Conservation (phyloP, 1,139 yeast species). For the Schwanniomyces etchellsii region DNA sequence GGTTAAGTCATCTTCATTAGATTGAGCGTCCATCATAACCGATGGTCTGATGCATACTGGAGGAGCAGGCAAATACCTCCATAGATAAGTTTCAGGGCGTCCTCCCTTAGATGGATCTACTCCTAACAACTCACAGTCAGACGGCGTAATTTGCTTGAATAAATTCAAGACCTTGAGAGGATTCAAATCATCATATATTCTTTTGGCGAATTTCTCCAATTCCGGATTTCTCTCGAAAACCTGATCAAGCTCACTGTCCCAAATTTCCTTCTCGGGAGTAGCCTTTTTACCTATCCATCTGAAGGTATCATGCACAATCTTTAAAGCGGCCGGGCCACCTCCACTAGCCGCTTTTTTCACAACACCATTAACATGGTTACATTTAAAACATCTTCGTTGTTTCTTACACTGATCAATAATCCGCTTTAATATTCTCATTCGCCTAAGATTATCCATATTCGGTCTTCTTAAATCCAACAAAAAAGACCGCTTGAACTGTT, state of each 20-base stretch:
- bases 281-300: slow-evolving; percentile 92
- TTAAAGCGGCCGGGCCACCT: slow-evolving; percentile 86
- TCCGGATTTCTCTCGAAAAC: slow-evolving; percentile 76
- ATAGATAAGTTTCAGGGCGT: slow-evolving; percentile 92
- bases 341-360: slow-evolving; percentile 96
- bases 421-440: slow-evolving; percentile 83
- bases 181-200: slow-evolving; percentile 90
- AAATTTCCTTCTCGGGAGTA: slow-evolving; percentile 75
- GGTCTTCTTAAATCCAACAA: slow-evolving; percentile 78
- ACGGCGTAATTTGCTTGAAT: slow-evolving; percentile 78
- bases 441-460: slow-evolving; percentile 80
- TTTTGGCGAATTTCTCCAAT: slow-evolving; percentile 75
- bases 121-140: slow-evolving; percentile 90
- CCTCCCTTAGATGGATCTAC: slow-evolving; percentile 85
- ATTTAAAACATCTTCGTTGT: slow-evolving; percentile 82
- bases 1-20: slow-evolving; percentile 96
- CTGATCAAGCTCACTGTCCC: slow-evolving; percentile 82
- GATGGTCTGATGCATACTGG: slow-evolving; percentile 99
- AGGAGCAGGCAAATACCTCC: slow-evolving; percentile 98
- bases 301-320: slow-evolving; percentile 92
- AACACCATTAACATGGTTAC: slow-evolving; percentile 91
- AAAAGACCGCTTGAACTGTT: slow-evolving; percentile 62
- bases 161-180: slow-evolving; percentile 85
- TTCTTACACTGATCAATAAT: slow-evolving; percentile 91
- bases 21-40: slow-evolving; percentile 88